Evolutionary conservation across 106 monocot genomes (phyloP), one percentile per base, ranked within the genome.

Genomic region (Platanthera guangdongensis): DNA sequence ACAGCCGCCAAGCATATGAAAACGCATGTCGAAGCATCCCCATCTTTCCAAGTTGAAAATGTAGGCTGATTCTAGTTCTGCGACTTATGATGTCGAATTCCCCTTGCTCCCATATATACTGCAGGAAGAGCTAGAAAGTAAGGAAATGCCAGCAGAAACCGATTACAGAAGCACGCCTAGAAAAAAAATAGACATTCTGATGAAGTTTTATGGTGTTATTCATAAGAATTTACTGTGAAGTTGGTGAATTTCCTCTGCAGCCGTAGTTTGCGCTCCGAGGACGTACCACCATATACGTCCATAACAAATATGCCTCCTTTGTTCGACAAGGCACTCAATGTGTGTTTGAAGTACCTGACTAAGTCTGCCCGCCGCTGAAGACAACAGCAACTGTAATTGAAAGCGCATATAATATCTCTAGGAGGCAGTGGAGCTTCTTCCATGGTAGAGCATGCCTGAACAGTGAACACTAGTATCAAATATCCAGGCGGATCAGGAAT

Each of bases 321-420:
- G 65, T 80, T 91, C 3, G 97, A 97, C 60, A 96, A 76, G 11
- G 80, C 75, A 53, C 47, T 18, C 39, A 84, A 83, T 45, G 72
- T 87, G 84, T 91, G 87, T 82, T 79, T 89, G 55, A 93, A 96
- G 67, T 96, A 96, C 74, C 82, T 70, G 50, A 96, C 71, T 54
- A 96, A 81, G 13, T 96, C 93, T 54, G 72, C 52, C 14, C 97
- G 85, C 7, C n/a, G 89, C 57, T 89, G 97, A 45, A 97, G 94
- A 80, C 93, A 97, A 72, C 97, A 97, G 67, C 97, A 97, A 74
- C 97, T 97, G 76, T 97, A 97, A 71, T 97, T 97, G 81, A 97
- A 91, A 68, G 97, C 93, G 77, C 97, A 97, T 19, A 94, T 73
- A 73, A 97, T 89, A 74, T 97, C 97, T 81, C 87, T 91, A 5